Evolutionary conservation across 164 flowering plant species (phyloP).

Genomic region (Vitis rupestris): DNA sequence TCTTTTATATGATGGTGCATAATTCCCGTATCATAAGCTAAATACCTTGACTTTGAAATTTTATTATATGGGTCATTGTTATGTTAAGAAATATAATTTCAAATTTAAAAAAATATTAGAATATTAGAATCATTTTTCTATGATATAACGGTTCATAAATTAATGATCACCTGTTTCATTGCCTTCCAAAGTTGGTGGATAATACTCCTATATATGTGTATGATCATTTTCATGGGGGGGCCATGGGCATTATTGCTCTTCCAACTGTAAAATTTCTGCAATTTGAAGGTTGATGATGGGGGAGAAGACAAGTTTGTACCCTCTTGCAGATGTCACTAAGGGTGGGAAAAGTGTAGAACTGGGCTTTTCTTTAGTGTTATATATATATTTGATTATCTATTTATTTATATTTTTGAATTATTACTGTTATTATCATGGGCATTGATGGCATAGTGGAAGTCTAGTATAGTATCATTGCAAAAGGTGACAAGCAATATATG

Average conservation of each 20-base stretch:
- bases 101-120: too few species aligned
- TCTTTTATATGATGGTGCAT: too few species aligned
- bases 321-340: not conserved
- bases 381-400: not conserved
- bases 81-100: too few species aligned
- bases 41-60: not conserved
- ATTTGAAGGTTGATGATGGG: slow-evolving; percentile 5
- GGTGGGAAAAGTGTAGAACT: not conserved
- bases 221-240: not conserved
- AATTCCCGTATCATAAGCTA: too few species aligned
- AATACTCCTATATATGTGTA: too few species aligned
- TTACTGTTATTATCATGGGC: slow-evolving; percentile 7
- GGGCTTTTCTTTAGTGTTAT: not conserved
- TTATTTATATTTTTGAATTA: not conserved
- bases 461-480: slow-evolving; percentile 18
- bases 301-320: not conserved
- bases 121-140: too few species aligned
- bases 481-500: not conserved
- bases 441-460: slow-evolving; percentile 16
- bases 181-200: too few species aligned
- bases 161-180: too few species aligned
- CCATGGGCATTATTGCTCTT: not conserved
- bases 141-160: too few species aligned
- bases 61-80: too few species aligned
- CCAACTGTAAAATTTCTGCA: not conserved